Percentiles rank a stretch among this genome's conserved stretches.
Evolutionary conservation across 441 rosid genomes (phyloP).

Genomic region (Syzygium malaccense): DNA sequence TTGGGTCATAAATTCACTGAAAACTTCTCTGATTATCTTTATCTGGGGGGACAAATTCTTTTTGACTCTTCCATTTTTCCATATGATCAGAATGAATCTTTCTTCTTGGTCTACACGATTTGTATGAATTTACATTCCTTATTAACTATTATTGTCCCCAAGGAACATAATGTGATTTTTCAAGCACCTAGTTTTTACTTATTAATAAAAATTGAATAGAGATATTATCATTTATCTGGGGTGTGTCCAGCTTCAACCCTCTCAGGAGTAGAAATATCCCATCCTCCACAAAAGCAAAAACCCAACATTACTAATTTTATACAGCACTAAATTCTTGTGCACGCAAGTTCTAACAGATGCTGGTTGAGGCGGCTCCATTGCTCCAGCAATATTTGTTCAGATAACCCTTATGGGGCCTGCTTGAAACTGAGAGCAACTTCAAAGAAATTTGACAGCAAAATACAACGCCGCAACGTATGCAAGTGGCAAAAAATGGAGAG

Average conservation of each 20-base stretch:
- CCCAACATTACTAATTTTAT: not conserved
- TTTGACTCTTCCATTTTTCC: not conserved
- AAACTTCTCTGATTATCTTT: no score
- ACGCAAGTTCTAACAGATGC: not conserved
- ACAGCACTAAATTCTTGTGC: not conserved
- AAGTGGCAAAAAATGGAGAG: not conserved
- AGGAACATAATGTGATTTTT: not conserved
- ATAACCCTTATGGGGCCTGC: not conserved
- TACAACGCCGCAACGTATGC: not conserved
- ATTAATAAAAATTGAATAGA: not conserved
- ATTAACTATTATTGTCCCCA: not conserved
- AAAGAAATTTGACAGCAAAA: not conserved
- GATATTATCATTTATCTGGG: not conserved
- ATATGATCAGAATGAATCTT: no score
- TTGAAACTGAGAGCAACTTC: not conserved
- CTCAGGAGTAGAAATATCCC: not conserved
- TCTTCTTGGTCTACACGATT: not conserved
- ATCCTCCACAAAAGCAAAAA: not conserved
- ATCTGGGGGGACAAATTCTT: no score
- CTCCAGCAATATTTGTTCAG: not conserved
- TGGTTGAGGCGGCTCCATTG: not conserved
- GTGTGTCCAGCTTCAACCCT: not conserved
- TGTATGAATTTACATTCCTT: not conserved
- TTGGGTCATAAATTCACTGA: not conserved
- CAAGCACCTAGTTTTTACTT: not conserved